A percentile compares a stretch with the other conserved stretches of the same genome.
phyloP scores from a whole-genome alignment of 257 asterid species.

The Ehretia macrophylla region DNA sequence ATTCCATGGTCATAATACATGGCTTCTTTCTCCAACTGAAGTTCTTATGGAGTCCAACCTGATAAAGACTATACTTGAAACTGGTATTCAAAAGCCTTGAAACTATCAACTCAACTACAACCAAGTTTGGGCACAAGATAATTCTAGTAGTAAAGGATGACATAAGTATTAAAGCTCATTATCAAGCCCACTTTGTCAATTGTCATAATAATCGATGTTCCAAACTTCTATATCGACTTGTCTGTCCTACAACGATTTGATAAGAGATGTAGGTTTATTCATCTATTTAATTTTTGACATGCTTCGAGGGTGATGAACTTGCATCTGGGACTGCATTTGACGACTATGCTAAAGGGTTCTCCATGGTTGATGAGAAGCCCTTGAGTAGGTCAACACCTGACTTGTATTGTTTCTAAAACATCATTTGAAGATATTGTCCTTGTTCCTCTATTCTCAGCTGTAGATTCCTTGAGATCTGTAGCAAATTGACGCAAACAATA shows the following conservation, averaged over 20 bases:
- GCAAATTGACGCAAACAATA: slow-evolving; percentile 6
- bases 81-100: no score
- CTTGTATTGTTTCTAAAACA: slow-evolving; percentile 89
- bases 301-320: slow-evolving; percentile 54
- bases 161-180: background rate
- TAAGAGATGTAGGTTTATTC: slow-evolving; percentile 19
- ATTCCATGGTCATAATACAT: no score
- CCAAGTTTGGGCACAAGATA: background rate
- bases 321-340: slow-evolving; percentile 27
- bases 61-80: no score
- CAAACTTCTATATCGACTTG: slow-evolving; percentile 4
- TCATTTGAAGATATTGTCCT: slow-evolving; percentile 75
- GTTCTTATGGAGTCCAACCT: no score
- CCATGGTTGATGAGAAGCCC: slow-evolving; percentile 44
- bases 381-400: slow-evolving; percentile 46
- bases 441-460: slow-evolving; percentile 94
- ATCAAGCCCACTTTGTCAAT: no score
- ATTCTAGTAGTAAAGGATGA: background rate
- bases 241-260: slow-evolving; percentile 3
- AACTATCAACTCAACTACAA: no score
- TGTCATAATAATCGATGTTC: slow-evolving; percentile 3
- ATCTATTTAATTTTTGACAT: slow-evolving; percentile 51
- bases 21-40: no score
- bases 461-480: slow-evolving; percentile 85
- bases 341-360: slow-evolving; percentile 31